These are phyloP conservation scores for Xylaria bambusicola DNA, from an alignment of 495 filamentous ascomycete genomes.

Conservation along the genomic window DNA sequence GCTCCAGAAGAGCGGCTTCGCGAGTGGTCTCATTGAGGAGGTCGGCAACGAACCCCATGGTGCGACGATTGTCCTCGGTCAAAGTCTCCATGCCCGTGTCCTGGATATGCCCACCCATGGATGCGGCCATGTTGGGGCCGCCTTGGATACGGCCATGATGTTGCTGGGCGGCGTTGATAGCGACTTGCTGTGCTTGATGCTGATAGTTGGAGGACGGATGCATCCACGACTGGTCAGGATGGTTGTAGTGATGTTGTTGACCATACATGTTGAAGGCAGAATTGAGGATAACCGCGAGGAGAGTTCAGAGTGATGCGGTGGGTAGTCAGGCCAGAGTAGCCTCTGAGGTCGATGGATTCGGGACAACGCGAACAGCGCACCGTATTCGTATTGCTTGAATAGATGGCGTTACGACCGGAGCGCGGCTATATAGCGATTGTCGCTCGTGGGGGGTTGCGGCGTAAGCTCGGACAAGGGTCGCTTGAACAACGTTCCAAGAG, in stretches of 20 bases:
- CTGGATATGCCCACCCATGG: conserved; percentile 53
- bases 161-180: conserved; percentile 57
- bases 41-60: conserved; percentile 91
- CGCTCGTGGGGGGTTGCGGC: neutral
- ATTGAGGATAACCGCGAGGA: conserved; percentile 38
- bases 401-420: neutral
- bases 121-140: conserved; percentile 51
- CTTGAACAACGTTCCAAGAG: too few species aligned
- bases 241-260: conserved; percentile 76
- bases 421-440: neutral
- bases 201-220: conserved; percentile 52
- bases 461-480: neutral
- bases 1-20: conserved; percentile 88
- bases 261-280: conserved; percentile 45
- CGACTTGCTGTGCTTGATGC: conserved; percentile 64
- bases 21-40: conserved; percentile 82
- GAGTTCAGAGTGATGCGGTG: conserved; percentile 5
- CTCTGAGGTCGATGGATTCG: neutral
- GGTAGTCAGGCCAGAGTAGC: neutral
- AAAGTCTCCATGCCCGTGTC: conserved; percentile 57
- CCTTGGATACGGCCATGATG: conserved; percentile 74
- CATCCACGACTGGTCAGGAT: conserved; percentile 76
- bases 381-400: neutral
- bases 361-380: neutral
- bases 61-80: conserved; percentile 88